Percentiles rank a stretch among this genome's conserved stretches.
Evolutionary conservation across 345 rosid genomes (phyloP).

Genomic region (Crucihimalaya himalaica): DNA sequence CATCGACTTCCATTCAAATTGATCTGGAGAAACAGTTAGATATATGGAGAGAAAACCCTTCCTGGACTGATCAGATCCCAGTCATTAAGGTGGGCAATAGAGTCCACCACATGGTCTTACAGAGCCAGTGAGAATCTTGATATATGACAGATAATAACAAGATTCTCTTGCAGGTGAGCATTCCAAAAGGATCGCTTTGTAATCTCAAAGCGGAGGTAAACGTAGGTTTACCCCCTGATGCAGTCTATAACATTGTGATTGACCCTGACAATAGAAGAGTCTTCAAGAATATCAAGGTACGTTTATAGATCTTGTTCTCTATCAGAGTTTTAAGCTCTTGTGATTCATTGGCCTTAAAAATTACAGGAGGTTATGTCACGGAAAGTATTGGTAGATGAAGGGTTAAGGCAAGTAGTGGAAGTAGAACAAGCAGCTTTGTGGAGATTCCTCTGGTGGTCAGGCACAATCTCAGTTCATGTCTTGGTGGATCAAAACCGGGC

Average conservation of each 20-base stretch:
- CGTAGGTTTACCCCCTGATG: conserved; percentile 89
- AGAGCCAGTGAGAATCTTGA: conserved; percentile 16
- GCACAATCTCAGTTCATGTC: conserved; percentile 83
- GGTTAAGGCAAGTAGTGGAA: conserved; percentile 81
- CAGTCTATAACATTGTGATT: conserved; percentile 72
- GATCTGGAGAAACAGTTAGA: conserved; percentile 68
- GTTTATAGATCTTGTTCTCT: conserved; percentile 10
- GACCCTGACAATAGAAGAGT: conserved; percentile 93
- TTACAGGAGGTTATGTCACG: conserved; percentile 79
- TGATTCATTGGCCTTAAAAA: conserved; percentile 2
- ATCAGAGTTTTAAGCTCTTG: background rate
- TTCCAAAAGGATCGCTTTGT: conserved; percentile 90
- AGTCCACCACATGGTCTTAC: background rate
- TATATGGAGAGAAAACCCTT: conserved; percentile 77
- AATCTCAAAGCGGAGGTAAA: conserved; percentile 60
- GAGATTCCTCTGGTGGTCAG: conserved; percentile 98
- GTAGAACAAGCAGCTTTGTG: conserved; percentile 88
- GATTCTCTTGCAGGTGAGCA: conserved; percentile 67
- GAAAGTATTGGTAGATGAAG: conserved; percentile 73
- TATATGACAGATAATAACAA: conserved; percentile 28
- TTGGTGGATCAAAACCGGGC: conserved; percentile 78
- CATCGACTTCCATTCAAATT: conserved; percentile 43
- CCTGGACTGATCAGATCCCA: conserved; percentile 64
- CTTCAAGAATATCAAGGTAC: conserved; percentile 89
- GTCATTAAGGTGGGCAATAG: conserved; percentile 56